Base-by-base conservation (phyloP, 2,329 filamentous ascomycete species). In the Exophiala sp. region DNA sequence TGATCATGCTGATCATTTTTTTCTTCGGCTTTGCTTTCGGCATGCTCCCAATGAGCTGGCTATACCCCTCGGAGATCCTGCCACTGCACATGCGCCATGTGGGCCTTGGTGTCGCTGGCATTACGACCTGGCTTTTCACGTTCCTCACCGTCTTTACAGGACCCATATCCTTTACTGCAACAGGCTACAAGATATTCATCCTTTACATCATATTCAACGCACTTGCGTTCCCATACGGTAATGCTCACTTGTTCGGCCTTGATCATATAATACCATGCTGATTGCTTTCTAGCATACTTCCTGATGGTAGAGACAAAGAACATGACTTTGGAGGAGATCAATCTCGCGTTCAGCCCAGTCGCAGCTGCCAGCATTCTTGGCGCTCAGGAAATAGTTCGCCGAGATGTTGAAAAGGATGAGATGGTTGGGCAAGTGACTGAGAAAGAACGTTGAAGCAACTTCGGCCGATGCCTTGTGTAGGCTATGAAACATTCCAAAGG, bases 181-280 rank as follows among this genome's bases (percentile, higher is more conserved):
- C 35, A 5, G 46, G 46, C 14, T 48, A 32, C 6, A 39, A 32
- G 35, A 40, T 48, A 11, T 48, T 40, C 46, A 48, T 48, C 18
- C 34, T 48, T 20, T 40, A 40, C 33, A 46, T 47, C 33, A 32
- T 52, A 33, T 46, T 52, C 72, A 48, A 71, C 20, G 12, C 24
- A 78, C 38, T 72, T 71, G 55, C 72, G 76, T 65, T 78, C 67
- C 59, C 79, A 78, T 57, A 77, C 76, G 0, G 75, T 79, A n/a
- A 47, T 29, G 18, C 16, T 9, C 34, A 16, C 12, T 18, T 34
- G 12, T 21, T 16, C 24, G 11, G 29, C n/a, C 6, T 18, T 41
- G 12, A 41, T 18, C 39, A 32, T n/a, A 21, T 12, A 18, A 18
- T 18, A 18, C 16, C 16, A 18, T 18, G 16, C 16, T 18, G 16